Base-by-base conservation (phyloP, 2,329 filamentous ascomycete species). In the Diaporthe humulicola region DNA sequence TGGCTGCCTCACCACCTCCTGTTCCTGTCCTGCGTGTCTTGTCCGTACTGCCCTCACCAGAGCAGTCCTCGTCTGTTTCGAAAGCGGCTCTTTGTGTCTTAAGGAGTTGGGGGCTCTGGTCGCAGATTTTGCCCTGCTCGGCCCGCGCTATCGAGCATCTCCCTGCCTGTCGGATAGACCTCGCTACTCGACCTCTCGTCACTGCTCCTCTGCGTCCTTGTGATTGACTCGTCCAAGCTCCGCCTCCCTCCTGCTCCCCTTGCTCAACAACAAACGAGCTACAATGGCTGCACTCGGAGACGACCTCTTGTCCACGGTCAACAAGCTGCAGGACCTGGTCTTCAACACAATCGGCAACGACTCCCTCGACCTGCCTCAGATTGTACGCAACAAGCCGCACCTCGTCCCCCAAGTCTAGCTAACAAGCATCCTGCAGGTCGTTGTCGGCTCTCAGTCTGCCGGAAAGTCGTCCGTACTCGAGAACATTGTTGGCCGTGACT, bases 331-430 rank as follows among this genome's bases (percentile, higher is more conserved):
- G 86, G 97, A 98, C 86, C 87, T 99, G 82, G 97, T 99, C 82
- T 99, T 99, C 89, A 99, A 99, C 87, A 99, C 97, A 79, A 99
- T 99, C 85, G 97, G 97, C 86, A 98, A 96, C 88, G 97, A 99
- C 85, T 98, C 96, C 71, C 90, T 99, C 76, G 97, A 99, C 86
- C 88, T 99, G 74, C 97, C 97, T 75, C 97, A 99, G 87, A 99
- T 99, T 90, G 97, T 98, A 92, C 82, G 92, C 87, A 30, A 30
- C 56, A 70, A 54, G 7, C 57, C 42, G 40, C 33, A 56, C 50
- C 60, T 70, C 56, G 56, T 61, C 57, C 38, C 40, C 58, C 12
- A 9, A 33, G 48, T 30, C 58, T 45, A 42, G 75, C 80, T 80
- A 73, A 81, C 73, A 25, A 74, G 73, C 66, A 57, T 48, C 76